Conservation (phyloP, 305 asterid genomes). For the Fraxinus sp. region DNA sequence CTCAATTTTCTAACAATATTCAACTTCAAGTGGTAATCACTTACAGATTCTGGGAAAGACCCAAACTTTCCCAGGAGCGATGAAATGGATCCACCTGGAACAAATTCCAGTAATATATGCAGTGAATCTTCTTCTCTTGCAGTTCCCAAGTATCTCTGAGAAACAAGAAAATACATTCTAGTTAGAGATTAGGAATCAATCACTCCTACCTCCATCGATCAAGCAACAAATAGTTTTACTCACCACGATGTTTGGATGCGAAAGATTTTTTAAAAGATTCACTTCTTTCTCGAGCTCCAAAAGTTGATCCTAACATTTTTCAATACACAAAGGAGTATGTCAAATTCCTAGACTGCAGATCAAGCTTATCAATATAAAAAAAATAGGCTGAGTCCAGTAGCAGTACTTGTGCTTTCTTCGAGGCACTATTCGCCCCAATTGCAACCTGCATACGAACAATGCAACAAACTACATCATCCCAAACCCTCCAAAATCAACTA, state of each 20-base stretch:
- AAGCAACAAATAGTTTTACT: conserved; percentile 30
- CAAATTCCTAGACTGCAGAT: conserved; percentile 2
- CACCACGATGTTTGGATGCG: conserved; percentile 91
- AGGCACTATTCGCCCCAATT: conserved; percentile 65
- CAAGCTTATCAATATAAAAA: background rate
- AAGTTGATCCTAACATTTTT: conserved; percentile 61
- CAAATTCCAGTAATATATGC: conserved; percentile 89
- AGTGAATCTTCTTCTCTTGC: conserved; percentile 80
- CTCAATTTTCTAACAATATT: conserved; percentile 12
- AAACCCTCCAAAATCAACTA: background rate
- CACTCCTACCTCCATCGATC: background rate
- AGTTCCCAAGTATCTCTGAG: conserved; percentile 90
- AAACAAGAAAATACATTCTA: conserved; percentile 24
- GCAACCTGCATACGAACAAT: conserved; percentile 60
- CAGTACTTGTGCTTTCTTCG: conserved; percentile 78
- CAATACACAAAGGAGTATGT: background rate
- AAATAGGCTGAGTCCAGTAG: conserved; percentile 29
- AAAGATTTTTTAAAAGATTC: conserved; percentile 76
- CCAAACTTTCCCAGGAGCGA: conserved; percentile 93
- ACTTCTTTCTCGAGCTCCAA: conserved; percentile 95
- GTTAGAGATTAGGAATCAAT: background rate
- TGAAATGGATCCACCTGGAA: conserved; percentile 93
- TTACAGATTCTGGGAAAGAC: conserved; percentile 90
- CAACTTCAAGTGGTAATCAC: conserved; percentile 29
- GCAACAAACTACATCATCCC: conserved; percentile 25